Base-by-base conservation (phyloP, 495 filamentous ascomycete species). In the Margaritispora aquatica region DNA sequence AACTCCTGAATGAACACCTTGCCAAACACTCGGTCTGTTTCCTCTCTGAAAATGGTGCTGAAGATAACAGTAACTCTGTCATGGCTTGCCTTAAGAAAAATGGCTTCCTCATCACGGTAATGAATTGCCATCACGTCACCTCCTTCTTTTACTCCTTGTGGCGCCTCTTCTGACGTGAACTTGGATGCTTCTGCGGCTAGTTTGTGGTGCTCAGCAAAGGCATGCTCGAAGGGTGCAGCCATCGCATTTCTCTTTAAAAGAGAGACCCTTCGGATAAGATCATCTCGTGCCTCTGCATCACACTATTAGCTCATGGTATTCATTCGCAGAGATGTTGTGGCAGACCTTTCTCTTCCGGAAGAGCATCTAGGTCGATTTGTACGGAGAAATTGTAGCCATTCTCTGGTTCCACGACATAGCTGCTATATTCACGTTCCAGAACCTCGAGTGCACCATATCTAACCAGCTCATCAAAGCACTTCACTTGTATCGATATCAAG, bases 61-160 rank as follows among this genome's bases (percentile, higher is more conserved):
- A 98, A 98, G 69, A 98, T 97, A 67, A 98, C 92, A 0, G 94
- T 98, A 38, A 98, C 95, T 55, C 94, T 86, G 69, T 98, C 94
- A 70, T 92, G 88, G 71, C 88, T 95, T 29, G 94, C 93, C 73
- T 97, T 96, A 77, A 98, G 90, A 73, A 96, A 98, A 69, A 98
- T 97, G n/a, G 94, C 94, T 70, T 98, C 94, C 76, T 97, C 94
- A 63, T 98, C 95, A 19, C 94, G 86, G 75, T 98, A 97, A 66
- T 97, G 92, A 59, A 98, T 94, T 1, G 92, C 87, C 87, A 94
- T 96, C 23, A 97, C 88, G 63, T 95, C 87, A 38, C 92, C 92
- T 26, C 92, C 90, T 75, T 96, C 92, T 66, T 80, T 75, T 31
- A 95, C 78, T 47, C 91, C 92, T 68, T 93, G 87, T 1, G 94